A percentile compares a stretch with the other conserved stretches of the same genome.
Evolutionary conservation across 768 basidiomycete species (phyloP).

Genomic region (Austroboletus festivus): DNA sequence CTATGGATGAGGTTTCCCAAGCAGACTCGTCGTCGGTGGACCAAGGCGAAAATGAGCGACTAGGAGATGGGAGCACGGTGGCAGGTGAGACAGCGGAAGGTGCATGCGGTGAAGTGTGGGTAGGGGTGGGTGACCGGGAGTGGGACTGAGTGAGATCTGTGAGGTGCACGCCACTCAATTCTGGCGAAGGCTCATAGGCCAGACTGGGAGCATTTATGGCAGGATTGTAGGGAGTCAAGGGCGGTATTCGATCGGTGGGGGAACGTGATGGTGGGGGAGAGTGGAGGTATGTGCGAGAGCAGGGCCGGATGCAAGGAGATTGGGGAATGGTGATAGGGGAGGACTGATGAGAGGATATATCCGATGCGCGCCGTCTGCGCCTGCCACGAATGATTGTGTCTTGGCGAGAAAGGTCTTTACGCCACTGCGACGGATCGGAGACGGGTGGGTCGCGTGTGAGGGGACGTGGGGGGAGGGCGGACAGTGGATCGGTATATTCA

Average conservation of each 20-base stretch:
- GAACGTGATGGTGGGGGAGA: conserved; percentile 50
- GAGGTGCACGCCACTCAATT: conserved; percentile 1
- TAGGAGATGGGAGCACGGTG: conserved; percentile 13
- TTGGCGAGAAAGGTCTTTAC: conserved; percentile 42
- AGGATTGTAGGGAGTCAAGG: conserved; percentile 27
- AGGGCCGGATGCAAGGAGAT: conserved; percentile 40
- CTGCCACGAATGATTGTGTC: conserved; percentile 48
- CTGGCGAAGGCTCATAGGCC: conserved; percentile 1
- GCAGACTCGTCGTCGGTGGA: conserved; percentile 75
- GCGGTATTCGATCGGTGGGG: conserved; percentile 35
- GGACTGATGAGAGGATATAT: conserved; percentile 35
- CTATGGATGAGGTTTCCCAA: conserved; percentile 69
- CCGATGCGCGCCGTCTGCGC: conserved; percentile 52
- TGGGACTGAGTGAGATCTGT: conserved; percentile 12
- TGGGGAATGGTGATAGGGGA: conserved; percentile 31
- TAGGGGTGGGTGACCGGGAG: conserved; percentile 41
- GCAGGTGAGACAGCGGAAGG: conserved; percentile 11
- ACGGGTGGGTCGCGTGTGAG: conserved; percentile 44
- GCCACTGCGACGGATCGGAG: conserved; percentile 54
- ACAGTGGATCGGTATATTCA: conserved; percentile 36
- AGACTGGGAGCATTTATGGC: conserved; percentile 1
- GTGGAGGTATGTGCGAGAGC: conserved; percentile 48
- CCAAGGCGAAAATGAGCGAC: conserved; percentile 52
- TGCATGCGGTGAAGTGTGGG: conserved; percentile 30
- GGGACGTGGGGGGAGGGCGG: conserved; percentile 23